Percentiles rank a stretch among this genome's conserved stretches.
Evolutionary conservation across 805 yeast species (phyloP).

Genomic region (Nakazawaea siamensis): DNA sequence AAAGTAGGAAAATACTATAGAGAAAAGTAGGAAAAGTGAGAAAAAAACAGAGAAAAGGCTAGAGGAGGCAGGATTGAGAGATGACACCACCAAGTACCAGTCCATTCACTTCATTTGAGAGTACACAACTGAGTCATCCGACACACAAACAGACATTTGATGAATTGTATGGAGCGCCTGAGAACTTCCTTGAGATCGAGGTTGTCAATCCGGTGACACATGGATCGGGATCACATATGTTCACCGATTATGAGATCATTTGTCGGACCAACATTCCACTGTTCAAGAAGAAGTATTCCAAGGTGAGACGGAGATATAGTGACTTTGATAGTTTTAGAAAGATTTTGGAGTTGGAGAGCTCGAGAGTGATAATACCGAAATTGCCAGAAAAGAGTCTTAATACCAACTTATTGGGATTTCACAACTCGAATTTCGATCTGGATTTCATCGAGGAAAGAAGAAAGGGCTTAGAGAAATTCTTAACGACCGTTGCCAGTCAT

Average conservation of each 20-base stretch:
- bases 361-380: slow-evolving; percentile 76
- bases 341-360: slow-evolving; percentile 65
- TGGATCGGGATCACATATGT: slow-evolving; percentile 55
- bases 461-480: slow-evolving; percentile 74
- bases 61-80: slow-evolving; percentile 3
- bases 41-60: background rate
- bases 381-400: slow-evolving; percentile 90
- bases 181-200: slow-evolving; percentile 87
- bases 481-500: slow-evolving; percentile 79
- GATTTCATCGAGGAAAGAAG: slow-evolving; percentile 79
- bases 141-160: slow-evolving; percentile 53
- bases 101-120: slow-evolving; percentile 11
- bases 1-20: background rate
- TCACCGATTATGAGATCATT: slow-evolving; percentile 85
- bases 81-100: slow-evolving; percentile 12
- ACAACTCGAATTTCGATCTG: slow-evolving; percentile 64
- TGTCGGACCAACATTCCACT: slow-evolving; percentile 90
- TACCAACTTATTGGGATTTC: slow-evolving; percentile 41
- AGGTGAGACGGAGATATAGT: slow-evolving; percentile 79
- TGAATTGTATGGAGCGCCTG: slow-evolving; percentile 90
- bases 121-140: slow-evolving; percentile 16
- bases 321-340: slow-evolving; percentile 82
- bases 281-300: slow-evolving; percentile 53
- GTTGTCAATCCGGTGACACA: slow-evolving; percentile 79
- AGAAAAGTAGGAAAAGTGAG: background rate